Evolutionary conservation across 306 rosid species (phyloP).

Genomic region (Begonia peltatifolia): DNA sequence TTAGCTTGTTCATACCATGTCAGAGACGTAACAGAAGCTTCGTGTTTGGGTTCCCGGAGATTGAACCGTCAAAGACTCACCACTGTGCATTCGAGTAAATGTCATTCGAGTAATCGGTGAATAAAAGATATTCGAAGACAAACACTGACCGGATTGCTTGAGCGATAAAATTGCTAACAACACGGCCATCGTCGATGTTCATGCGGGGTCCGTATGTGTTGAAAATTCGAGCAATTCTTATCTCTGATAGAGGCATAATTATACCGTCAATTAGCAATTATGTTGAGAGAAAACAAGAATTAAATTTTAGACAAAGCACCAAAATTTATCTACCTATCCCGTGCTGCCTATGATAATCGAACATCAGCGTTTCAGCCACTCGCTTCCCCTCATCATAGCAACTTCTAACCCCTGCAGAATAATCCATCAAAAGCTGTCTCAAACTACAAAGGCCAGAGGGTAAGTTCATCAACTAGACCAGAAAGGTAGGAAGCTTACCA

Average conservation of each 20-base stretch:
- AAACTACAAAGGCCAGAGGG: constrained; percentile 2
- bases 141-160: constrained; percentile 73
- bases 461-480: background rate
- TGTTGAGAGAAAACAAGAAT: background rate
- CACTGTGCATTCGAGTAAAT: background rate
- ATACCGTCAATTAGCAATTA: background rate
- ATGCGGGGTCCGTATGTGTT: constrained; percentile 97
- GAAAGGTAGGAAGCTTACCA: constrained; percentile 34
- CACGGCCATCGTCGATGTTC: constrained; percentile 98
- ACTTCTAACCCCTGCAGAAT: constrained; percentile 73
- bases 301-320: too few relatives aligned
- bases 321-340: constrained; percentile 44
- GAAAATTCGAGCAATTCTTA: constrained; percentile 83
- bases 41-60: constrained; percentile 66
- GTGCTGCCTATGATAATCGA: constrained; percentile 97
- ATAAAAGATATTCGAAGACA: background rate
- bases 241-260: constrained; percentile 27
- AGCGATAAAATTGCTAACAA: constrained; percentile 94
- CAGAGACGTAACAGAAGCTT: constrained; percentile 61
- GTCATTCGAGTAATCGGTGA: background rate
- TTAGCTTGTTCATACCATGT: constrained; percentile 28
- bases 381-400: constrained; percentile 98
- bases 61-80: constrained; percentile 46
- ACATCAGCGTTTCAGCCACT: constrained; percentile 96
- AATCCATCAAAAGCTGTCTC: background rate